Evolutionary conservation across 192 early-diverging fungal species (phyloP).

Genomic region (Coemansia sp.): DNA sequence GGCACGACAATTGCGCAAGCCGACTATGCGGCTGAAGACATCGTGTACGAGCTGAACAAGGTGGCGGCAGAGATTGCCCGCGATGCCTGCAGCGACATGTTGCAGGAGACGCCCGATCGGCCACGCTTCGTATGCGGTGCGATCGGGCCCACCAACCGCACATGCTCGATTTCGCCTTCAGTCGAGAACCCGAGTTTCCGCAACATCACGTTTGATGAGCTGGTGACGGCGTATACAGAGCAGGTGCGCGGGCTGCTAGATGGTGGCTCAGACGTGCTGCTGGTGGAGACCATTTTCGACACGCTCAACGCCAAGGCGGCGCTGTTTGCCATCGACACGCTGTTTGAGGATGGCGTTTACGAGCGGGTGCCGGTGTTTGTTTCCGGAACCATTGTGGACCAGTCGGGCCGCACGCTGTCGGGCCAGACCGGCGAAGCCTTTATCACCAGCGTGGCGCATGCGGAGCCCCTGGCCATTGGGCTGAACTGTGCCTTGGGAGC

Average conservation of each 20-base stretch:
- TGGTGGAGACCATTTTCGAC: constrained; percentile 98
- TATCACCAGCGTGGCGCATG: constrained; percentile 77
- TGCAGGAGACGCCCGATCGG: constrained; percentile 66
- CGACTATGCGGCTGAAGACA: constrained; percentile 82
- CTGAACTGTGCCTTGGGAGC: constrained; percentile 88
- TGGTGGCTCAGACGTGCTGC: constrained; percentile 87
- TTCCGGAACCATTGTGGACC: constrained; percentile 95
- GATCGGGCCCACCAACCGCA: constrained; percentile 92
- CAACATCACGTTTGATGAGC: constrained; percentile 92
- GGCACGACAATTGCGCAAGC: constrained; percentile 88
- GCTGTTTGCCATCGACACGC: constrained; percentile 83
- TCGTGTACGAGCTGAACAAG: constrained; percentile 92
- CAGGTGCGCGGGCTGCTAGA: constrained; percentile 89
- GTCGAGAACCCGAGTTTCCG: constrained; percentile 94
- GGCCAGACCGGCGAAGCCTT: constrained; percentile 98
- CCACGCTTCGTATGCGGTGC: constrained; percentile 91
- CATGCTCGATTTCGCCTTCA: constrained; percentile 93
- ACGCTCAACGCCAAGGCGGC: constrained; percentile 98
- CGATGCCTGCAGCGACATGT: constrained; percentile 78
- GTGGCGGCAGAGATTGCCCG: constrained; percentile 83
- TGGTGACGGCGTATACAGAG: constrained; percentile 87
- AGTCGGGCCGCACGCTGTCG: constrained; percentile 91
- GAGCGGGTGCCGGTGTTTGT: constrained; percentile 68
- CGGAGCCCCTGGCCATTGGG: constrained; percentile 84
- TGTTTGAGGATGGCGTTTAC: constrained; percentile 79